Conservation (phyloP, 1,284 basidiomycete genomes). For the Earliella scabrosa region DNA sequence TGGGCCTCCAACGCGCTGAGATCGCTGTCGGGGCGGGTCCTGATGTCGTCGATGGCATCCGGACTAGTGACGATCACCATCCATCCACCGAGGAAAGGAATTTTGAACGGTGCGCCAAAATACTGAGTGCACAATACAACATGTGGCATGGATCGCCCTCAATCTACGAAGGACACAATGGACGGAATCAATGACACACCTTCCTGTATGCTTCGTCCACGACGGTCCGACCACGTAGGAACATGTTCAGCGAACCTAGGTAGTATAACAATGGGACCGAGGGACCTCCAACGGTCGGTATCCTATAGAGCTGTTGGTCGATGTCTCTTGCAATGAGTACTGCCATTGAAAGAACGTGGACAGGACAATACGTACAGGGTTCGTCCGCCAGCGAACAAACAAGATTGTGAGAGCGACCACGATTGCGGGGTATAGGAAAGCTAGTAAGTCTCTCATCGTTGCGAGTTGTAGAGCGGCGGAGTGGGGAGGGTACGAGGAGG, state of each 20-base stretch:
- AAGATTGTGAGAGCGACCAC: too few species aligned
- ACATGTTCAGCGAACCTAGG: constrained; percentile 33
- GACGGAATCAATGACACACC: constrained; percentile 22
- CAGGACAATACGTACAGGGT: too few species aligned
- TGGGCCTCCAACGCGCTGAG: constrained; percentile 20
- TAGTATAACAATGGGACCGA: constrained; percentile 41
- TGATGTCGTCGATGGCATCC: constrained; percentile 31
- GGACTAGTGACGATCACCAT: constrained; percentile 29
- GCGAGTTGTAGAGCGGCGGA: too few species aligned
- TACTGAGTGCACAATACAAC: constrained; percentile 11
- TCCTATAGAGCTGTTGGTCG: constrained; percentile 5
- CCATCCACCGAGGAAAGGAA: constrained; percentile 40
- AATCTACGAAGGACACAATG: neutral
- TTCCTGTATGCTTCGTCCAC: constrained; percentile 43
- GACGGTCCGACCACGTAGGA: constrained; percentile 36
- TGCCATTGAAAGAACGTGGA: too few species aligned
- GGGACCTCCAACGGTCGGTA: constrained; percentile 40
- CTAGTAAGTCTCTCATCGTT: too few species aligned
- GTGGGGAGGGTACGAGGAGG: too few species aligned
- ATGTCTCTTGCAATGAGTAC: too few species aligned
- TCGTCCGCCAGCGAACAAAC: too few species aligned
- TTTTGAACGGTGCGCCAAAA: constrained; percentile 30
- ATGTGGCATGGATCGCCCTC: too few species aligned
- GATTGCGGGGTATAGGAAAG: too few species aligned
- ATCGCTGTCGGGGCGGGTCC: constrained; percentile 32